Conservation (phyloP, 2,329 filamentous ascomycete genomes). For the Exophiala oligosperma region DNA sequence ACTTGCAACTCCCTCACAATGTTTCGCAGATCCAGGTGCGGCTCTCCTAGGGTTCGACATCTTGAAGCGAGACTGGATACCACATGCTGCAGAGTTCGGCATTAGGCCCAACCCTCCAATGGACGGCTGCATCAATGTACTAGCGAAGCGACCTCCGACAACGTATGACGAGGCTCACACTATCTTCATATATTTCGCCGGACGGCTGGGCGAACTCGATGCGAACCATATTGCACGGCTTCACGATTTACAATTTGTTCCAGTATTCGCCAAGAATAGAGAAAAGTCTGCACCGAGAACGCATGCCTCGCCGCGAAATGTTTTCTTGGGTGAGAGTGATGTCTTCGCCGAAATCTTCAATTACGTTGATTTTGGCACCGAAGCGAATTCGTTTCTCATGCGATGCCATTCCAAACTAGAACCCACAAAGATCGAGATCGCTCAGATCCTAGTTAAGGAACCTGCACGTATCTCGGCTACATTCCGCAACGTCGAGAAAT, state of each 20-base stretch:
- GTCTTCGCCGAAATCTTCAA: slow-evolving; percentile 91
- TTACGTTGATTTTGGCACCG: slow-evolving; percentile 88
- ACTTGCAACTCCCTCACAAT: slow-evolving; percentile 71
- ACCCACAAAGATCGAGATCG: slow-evolving; percentile 83
- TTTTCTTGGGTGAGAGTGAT: slow-evolving; percentile 73
- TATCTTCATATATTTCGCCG: slow-evolving; percentile 81
- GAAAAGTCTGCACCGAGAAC: slow-evolving; percentile 45
- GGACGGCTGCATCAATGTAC: slow-evolving; percentile 68
- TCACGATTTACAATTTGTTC: slow-evolving; percentile 68
- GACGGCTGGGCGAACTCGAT: slow-evolving; percentile 71
- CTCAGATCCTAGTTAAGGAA: slow-evolving; percentile 77
- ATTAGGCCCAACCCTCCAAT: slow-evolving; percentile 82
- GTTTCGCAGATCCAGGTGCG: slow-evolving; percentile 78
- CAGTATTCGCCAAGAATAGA: slow-evolving; percentile 49
- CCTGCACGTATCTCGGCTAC: slow-evolving; percentile 78
- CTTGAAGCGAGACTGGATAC: slow-evolving; percentile 71
- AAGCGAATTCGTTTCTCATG: slow-evolving; percentile 85
- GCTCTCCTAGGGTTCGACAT: slow-evolving; percentile 79
- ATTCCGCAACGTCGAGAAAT: slow-evolving; percentile 80
- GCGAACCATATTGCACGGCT: slow-evolving; percentile 61
- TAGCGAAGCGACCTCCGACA: slow-evolving; percentile 71
- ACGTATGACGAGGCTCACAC: slow-evolving; percentile 65
- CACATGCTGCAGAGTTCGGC: slow-evolving; percentile 81
- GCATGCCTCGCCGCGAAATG: slow-evolving; percentile 68
- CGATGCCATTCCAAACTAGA: slow-evolving; percentile 89